A percentile compares a stretch with the other conserved stretches of the same genome.
Evolutionary conservation across 192 early-diverging fungal genomes (phyloP).

Genomic region (Coemansia aciculifera): DNA sequence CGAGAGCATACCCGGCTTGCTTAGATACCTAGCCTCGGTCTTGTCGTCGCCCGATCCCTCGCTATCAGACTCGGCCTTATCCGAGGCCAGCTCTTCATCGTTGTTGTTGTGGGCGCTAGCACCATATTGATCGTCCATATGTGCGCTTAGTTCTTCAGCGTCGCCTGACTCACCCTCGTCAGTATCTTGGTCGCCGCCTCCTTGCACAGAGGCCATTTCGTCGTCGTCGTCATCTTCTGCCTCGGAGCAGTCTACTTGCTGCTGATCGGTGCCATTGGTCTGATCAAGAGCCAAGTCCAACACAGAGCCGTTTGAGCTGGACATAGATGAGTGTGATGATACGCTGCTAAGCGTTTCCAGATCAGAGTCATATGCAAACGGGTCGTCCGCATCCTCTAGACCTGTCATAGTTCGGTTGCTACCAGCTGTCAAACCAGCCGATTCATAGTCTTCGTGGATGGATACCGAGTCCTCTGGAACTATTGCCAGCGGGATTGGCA

Average conservation of each 20-base stretch:
- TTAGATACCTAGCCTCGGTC: slow-evolving; percentile 3
- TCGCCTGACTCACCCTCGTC: slow-evolving; percentile 10
- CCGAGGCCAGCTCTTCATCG: slow-evolving; percentile 1
- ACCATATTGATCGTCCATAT: background rate
- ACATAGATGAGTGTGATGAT: slow-evolving; percentile 52
- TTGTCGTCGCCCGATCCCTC: slow-evolving; percentile 13
- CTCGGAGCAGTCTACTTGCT: background rate
- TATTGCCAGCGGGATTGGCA: background rate
- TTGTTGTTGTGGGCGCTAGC: slow-evolving; percentile 3
- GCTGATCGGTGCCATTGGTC: background rate
- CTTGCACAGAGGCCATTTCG: background rate
- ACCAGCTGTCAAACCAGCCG: background rate
- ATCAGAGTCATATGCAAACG: slow-evolving; percentile 55
- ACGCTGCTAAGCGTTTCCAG: slow-evolving; percentile 55
- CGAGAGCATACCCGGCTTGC: slow-evolving; percentile 2
- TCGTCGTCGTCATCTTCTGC: background rate
- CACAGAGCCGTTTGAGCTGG: slow-evolving; percentile 28
- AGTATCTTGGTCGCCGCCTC: background rate
- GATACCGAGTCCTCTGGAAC: slow-evolving; percentile 13
- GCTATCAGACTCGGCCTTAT: slow-evolving; percentile 9
- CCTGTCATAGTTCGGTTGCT: background rate
- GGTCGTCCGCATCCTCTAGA: slow-evolving; percentile 36
- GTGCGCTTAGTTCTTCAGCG: background rate
- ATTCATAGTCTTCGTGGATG: background rate
- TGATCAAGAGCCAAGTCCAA: slow-evolving; percentile 26